phyloP scores from a whole-genome alignment of 768 basidiomycete genomes.

The Paxillus ammoniavirescens region DNA sequence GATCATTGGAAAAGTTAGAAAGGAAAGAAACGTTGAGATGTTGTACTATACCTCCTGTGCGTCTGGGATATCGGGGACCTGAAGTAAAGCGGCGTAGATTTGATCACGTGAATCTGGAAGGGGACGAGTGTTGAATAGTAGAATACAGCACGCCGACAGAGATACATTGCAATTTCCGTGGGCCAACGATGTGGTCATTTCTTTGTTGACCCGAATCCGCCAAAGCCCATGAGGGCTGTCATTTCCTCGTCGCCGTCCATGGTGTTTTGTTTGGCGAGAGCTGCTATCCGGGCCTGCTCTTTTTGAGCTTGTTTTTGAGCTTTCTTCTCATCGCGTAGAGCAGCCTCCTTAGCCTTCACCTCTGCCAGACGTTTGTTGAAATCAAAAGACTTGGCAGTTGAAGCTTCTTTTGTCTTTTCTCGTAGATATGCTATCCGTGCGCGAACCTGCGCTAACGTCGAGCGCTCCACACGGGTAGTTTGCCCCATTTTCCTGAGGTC shows the following conservation, averaged over 20 bases:
- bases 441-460: constrained; percentile 90
- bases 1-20: neutral
- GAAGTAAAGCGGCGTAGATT: neutral
- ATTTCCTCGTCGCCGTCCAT: constrained; percentile 62
- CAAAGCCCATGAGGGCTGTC: constrained; percentile 87
- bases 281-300: constrained; percentile 67
- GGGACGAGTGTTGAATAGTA: neutral
- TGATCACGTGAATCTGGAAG: no score
- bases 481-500: constrained; percentile 95
- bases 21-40: neutral
- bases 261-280: constrained; percentile 51
- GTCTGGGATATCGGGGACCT: neutral
- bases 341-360: constrained; percentile 70
- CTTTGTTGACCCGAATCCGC: constrained; percentile 85
- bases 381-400: constrained; percentile 88
- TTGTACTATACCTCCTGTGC: constrained; percentile 24
- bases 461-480: constrained; percentile 86
- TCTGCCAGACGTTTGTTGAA: constrained; percentile 88
- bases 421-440: constrained; percentile 85
- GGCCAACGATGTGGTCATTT: constrained; percentile 44
- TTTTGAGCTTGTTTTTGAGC: constrained; percentile 77
- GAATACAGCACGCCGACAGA: constrained; percentile 2
- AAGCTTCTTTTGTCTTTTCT: constrained; percentile 81
- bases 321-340: constrained; percentile 70
- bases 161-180: constrained; percentile 16